Evolutionary conservation across 1,284 basidiomycete species (phyloP).

Genomic region (Porogramme epimiltina): DNA sequence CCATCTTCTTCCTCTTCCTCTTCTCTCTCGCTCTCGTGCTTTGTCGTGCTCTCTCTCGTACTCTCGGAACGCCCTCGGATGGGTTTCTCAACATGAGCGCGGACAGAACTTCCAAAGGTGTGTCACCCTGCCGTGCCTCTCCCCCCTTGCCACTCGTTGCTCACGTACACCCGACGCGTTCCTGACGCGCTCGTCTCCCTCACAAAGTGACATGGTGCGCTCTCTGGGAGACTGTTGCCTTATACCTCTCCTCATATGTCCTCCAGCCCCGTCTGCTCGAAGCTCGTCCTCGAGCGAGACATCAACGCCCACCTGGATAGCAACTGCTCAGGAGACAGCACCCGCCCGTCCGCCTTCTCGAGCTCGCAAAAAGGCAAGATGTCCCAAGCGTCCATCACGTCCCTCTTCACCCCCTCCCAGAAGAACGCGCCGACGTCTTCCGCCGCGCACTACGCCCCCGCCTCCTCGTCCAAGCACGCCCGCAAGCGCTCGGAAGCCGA

Average conservation of each 20-base stretch:
- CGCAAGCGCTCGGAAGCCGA: constrained; percentile 33
- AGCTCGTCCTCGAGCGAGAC: constrained; percentile 38
- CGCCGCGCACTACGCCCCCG: constrained; percentile 3
- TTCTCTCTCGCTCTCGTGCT: not conserved
- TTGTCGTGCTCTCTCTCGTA: not conserved
- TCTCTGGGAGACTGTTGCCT: not conserved
- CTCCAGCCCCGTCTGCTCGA: constrained; percentile 48
- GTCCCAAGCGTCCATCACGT: constrained; percentile 28
- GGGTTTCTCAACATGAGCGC: not conserved
- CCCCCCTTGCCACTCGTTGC: too few relatives aligned
- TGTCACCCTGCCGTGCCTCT: too few relatives aligned
- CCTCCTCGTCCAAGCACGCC: constrained; percentile 19
- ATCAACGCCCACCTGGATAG: constrained; percentile 55
- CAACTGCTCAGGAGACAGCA: constrained; percentile 36
- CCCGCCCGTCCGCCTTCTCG: constrained; percentile 6
- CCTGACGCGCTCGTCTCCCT: not conserved
- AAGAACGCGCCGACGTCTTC: constrained; percentile 6
- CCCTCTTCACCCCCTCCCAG: constrained; percentile 31
- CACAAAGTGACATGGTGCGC: constrained; percentile 12
- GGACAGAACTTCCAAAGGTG: not conserved
- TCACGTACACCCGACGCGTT: not conserved
- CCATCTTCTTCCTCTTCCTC: too few relatives aligned
- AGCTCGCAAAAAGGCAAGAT: constrained; percentile 17
- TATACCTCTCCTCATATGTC: not conserved
- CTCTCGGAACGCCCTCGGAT: too few relatives aligned